These are phyloP conservation scores for Syzygium grande DNA, from an alignment of 345 rosid species.

Conservation along the genomic window DNA sequence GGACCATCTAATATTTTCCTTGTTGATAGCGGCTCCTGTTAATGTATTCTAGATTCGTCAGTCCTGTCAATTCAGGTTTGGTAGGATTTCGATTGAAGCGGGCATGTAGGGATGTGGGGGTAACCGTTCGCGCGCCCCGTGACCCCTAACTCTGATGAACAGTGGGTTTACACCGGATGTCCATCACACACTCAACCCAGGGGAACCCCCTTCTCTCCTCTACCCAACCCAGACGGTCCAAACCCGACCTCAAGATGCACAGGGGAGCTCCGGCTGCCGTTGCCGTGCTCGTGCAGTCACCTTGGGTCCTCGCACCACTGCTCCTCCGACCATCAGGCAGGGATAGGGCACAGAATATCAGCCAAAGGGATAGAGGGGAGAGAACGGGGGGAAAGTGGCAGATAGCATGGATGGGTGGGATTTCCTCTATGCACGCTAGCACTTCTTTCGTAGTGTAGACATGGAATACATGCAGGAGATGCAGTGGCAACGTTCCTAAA, in stretches of 20 bases:
- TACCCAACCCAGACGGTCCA: not conserved
- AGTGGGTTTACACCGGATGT: too few relatives aligned
- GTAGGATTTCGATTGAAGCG: not conserved
- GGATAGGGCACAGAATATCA: not conserved
- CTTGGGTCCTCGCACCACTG: not conserved
- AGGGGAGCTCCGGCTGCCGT: too few relatives aligned
- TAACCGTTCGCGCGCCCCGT: too few relatives aligned
- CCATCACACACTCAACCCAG: not conserved
- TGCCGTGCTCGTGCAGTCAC: not conserved
- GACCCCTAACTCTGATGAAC: too few relatives aligned
- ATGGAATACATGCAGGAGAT: not conserved
- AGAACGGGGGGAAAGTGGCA: not conserved
- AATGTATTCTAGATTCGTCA: slow-evolving; percentile 4
- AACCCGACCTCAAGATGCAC: not conserved
- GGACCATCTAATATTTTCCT: too few relatives aligned
- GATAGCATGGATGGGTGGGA: not conserved
- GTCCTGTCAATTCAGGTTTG: not conserved
- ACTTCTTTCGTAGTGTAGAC: not conserved
- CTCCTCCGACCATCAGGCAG: not conserved
- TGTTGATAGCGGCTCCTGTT: slow-evolving; percentile 15
- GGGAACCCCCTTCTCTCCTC: not conserved
- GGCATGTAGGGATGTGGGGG: not conserved
- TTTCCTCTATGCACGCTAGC: not conserved
- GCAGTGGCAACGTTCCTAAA: too few relatives aligned
- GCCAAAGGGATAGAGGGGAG: fast-evolving